These are phyloP conservation scores for Elaeis oleifera DNA, from an alignment of 202 grass and related monocot species.

Conservation along the genomic window DNA sequence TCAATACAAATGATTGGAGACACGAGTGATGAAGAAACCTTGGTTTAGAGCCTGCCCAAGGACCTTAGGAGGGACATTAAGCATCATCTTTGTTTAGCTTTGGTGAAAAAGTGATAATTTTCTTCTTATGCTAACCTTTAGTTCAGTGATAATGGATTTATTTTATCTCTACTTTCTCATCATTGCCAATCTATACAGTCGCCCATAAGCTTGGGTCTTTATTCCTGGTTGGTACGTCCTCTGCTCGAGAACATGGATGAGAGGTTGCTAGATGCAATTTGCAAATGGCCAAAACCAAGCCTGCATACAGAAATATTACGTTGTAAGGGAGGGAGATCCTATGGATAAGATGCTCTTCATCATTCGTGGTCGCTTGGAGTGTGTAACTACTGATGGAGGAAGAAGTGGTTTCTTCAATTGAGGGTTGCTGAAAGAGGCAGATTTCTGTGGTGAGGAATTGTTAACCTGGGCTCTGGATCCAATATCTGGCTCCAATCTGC, in stretches of 20 bases:
- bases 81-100: conserved; percentile 75
- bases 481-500: conserved; percentile 60
- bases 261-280: conserved; percentile 65
- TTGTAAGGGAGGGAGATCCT: conserved; percentile 84
- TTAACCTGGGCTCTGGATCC: conserved; percentile 85
- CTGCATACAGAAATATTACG: conserved; percentile 55
- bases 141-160: too few relatives aligned
- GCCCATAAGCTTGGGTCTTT: background rate
- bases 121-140: too few relatives aligned
- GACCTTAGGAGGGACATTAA: conserved; percentile 90
- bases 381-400: conserved; percentile 65
- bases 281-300: conserved; percentile 57
- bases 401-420: conserved; percentile 78
- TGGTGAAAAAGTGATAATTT: conserved; percentile 45
- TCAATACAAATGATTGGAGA: conserved; percentile 77
- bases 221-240: conserved; percentile 25
- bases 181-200: conserved; percentile 15
- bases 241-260: conserved; percentile 84
- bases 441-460: conserved; percentile 70
- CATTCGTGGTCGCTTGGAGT: conserved; percentile 62
- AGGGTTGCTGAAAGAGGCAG: conserved; percentile 55
- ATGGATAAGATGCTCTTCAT: conserved; percentile 92
- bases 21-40: conserved; percentile 76
- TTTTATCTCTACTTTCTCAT: too few relatives aligned
- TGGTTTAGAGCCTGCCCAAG: conserved; percentile 79